Conservation (phyloP, 2,329 filamentous ascomycete species). For the Aspergillus brasiliensis region DNA sequence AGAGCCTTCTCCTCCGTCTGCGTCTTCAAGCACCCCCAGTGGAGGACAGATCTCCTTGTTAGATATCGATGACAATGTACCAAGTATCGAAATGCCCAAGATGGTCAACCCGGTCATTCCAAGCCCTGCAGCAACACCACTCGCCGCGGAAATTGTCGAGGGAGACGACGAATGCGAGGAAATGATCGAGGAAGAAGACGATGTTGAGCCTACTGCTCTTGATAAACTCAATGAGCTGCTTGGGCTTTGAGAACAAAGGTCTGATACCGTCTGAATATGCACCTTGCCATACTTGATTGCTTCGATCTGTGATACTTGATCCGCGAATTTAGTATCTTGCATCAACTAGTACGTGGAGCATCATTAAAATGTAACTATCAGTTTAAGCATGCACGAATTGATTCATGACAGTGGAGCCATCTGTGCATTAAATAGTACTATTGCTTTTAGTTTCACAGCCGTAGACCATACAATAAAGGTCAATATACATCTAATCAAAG, state of each 20-base stretch:
- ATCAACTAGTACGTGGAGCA: too few species aligned
- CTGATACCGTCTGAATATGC: background rate
- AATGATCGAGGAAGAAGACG: constrained; percentile 27
- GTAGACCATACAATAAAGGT: too few species aligned
- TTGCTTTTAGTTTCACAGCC: too few species aligned
- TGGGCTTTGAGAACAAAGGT: constrained; percentile 6
- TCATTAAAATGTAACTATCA: too few species aligned
- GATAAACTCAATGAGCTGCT: constrained; percentile 28
- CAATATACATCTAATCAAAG: background rate
- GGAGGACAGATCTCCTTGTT: constrained; percentile 13
- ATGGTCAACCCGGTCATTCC: background rate
- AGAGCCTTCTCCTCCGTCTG: background rate
- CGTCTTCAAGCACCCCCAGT: background rate
- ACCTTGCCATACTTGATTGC: background rate
- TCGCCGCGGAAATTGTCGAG: background rate
- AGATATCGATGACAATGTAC: constrained; percentile 16
- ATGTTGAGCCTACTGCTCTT: constrained; percentile 28
- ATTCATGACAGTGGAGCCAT: too few species aligned
- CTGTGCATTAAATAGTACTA: too few species aligned
- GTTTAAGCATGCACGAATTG: too few species aligned
- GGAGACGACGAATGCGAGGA: constrained; percentile 9
- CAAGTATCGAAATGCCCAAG: background rate
- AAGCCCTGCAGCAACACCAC: background rate
- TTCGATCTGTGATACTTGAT: background rate
- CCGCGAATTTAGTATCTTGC: background rate